Evolutionary conservation across 345 rosid species (phyloP), one percentile per base, ranked within the genome.

Genomic region (Syzygium aqueum): DNA sequence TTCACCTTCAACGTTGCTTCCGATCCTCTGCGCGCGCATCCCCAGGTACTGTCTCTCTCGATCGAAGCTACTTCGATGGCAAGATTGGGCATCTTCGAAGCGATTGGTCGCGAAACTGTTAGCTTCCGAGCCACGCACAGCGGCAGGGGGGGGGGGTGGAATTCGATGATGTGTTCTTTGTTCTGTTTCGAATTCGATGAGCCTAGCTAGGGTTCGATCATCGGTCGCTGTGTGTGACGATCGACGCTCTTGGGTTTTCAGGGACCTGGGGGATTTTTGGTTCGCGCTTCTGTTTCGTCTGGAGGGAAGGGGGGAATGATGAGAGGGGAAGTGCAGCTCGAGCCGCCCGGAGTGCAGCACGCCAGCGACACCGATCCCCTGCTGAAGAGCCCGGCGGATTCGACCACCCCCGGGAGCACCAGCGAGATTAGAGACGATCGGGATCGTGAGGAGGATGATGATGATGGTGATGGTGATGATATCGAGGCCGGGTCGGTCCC

Each of bases 301-400:
- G 22, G 77, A 25, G 1, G 65, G 25, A 0, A 15, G 14, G 14
- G 15, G 33, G 23, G 23, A 78, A 86, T 11, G 59, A 59, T 92
- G 98, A 90, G 87, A 87, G 94, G 93, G 87, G 98, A 96, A 90
- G 91, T 96, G 82, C 97, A 94, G 91, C 90, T 93, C 84, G 95
- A 93, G 92, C 90, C 94, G 85, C 85, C 90, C 11, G 91, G 86
- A 51, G 89, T 87, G 4, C 92, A 87, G 54, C 90, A 86, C 88
- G 93, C 91, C 33, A 90, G 90, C 85, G 99, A 96, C 89, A 91
- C 94, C n/a, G 97, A 94, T 92, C 98, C 98, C 67, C 92, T 96
- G 67, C 91, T 96, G 17, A 88, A 89, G 52, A 54, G 90, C 85
- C 90, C 87, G 86, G 88, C 85, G 11, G 91, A 90, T 77, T 90